Base-by-base conservation (phyloP, 2,329 filamentous ascomycete genomes). In the Fusarium zealandicum region DNA sequence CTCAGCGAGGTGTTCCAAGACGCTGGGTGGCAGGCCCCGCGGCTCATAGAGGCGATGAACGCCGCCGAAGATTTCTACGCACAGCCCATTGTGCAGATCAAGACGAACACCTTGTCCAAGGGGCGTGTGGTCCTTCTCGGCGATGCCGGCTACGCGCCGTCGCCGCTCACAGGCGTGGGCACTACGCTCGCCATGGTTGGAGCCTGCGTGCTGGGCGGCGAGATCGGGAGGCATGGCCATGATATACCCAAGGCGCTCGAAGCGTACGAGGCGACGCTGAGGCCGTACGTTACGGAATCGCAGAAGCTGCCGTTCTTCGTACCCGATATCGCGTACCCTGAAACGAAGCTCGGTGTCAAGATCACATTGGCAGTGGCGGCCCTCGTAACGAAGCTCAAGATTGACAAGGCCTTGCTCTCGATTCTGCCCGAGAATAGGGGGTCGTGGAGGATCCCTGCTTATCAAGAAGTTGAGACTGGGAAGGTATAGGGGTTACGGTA, bases 191-290 rank as follows among this genome's bases (percentile, higher is more conserved):
- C 77, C 2, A 55, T 83, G 17, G 64, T 76, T 1, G 76, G 76
- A 2, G 82, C 79, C 2, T 82, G 83, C 58, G 70, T 80, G 0
- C 73, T 85, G 1, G 81, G 81, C 1, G 79, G 80, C 3, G 77
- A 78, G 39, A 68, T 81, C n/a, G 49, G 55, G 11, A 56, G 54
- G 10, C 55, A 67, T 17, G 57, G 59, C 0, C 25, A 54, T 10
- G 61, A 70, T 33, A 47, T 73, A 10, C 17, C 54, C 2, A 64
- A 65, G 6, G 77, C 70, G 2, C 65, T 77, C 6, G 57, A 65
- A 4, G 59, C 61, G 4, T 82, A 82, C 36, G 76, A 82, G 51
- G 33, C 63, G 25, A 69, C 65, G 7, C 72, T 80, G 58, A 65
- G 70, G 3, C 78, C 76, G 0, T 71, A 75, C 27, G 73, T 80